These are phyloP conservation scores for Fusarium caatingaense DNA, from an alignment of 2,329 filamentous ascomycete genomes.

Conservation along the genomic window DNA sequence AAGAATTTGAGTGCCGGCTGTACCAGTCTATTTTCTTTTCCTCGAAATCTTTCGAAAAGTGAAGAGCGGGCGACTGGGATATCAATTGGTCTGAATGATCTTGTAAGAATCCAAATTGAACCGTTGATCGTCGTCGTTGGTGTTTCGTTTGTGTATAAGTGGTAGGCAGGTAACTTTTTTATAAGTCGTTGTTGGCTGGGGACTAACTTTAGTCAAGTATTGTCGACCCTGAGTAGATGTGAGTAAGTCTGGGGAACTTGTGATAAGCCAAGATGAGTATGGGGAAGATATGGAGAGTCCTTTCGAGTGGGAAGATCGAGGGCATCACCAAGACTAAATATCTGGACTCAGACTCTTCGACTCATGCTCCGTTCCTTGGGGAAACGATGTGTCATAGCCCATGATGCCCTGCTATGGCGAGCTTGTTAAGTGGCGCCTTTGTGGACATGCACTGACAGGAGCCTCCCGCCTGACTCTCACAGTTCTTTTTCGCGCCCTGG, in stretches of 20 bases:
- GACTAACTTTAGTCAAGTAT: constrained; percentile 23
- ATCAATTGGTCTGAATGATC: constrained; percentile 25
- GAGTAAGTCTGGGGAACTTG: constrained; percentile 39
- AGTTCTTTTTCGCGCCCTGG: constrained; percentile 31
- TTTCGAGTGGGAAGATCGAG: constrained; percentile 36
- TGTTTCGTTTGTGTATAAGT: constrained; percentile 30
- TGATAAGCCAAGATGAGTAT: constrained; percentile 27
- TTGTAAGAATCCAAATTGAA: constrained; percentile 12
- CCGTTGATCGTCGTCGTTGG: neutral
- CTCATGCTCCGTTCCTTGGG: constrained; percentile 33
- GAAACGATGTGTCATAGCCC: constrained; percentile 48
- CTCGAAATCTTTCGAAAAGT: constrained; percentile 3
- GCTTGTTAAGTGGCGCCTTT: constrained; percentile 46
- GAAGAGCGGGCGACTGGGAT: constrained; percentile 13
- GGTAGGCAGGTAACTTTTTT: constrained; percentile 25
- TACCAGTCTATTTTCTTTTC: constrained; percentile 25
- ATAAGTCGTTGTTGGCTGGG: constrained; percentile 23
- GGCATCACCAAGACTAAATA: constrained; percentile 45
- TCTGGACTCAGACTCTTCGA: constrained; percentile 34
- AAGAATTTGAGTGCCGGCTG: constrained; percentile 32
- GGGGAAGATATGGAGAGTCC: constrained; percentile 40
- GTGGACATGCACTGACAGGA: constrained; percentile 39
- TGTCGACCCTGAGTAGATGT: constrained; percentile 19
- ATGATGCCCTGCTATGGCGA: constrained; percentile 44
- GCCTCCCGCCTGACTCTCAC: constrained; percentile 44